Conservation (phyloP, 257 asterid genomes). For the Solanum phureja region DNA sequence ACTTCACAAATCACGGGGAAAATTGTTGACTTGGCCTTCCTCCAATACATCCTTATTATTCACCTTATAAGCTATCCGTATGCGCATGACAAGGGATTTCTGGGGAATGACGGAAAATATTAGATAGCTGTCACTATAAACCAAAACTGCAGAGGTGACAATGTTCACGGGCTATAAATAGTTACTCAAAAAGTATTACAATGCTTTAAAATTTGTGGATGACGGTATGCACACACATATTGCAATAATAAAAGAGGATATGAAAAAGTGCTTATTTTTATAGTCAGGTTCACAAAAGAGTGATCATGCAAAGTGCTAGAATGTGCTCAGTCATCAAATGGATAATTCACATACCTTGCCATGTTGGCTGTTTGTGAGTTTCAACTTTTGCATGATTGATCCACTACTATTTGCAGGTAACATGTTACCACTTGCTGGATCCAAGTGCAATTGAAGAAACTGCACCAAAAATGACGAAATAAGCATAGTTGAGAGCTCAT, state of each 20-base stretch:
- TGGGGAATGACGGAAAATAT: constrained; percentile 20
- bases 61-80: constrained; percentile 65
- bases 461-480: constrained; percentile 18
- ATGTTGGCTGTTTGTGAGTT: constrained; percentile 76
- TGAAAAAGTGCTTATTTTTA: neutral
- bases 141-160: neutral
- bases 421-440: constrained; percentile 75
- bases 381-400: constrained; percentile 59
- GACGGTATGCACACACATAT: neutral
- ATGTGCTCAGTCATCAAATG: neutral
- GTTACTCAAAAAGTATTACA: neutral
- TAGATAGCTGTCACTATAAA: constrained; percentile 1
- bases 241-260: neutral
- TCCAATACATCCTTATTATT: constrained; percentile 69
- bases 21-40: constrained; percentile 88
- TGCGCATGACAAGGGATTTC: constrained; percentile 92
- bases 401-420: constrained; percentile 72
- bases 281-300: neutral
- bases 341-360: constrained; percentile 57
- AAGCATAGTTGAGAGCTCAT: neutral
- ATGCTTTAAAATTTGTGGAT: neutral
- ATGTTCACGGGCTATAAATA: neutral
- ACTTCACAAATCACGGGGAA: constrained; percentile 62
- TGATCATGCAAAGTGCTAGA: neutral
- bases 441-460: constrained; percentile 98